Evolutionary conservation across 768 basidiomycete genomes (phyloP), one percentile per base, ranked within the genome.

Genomic region (Xerocomellus dryophilus): DNA sequence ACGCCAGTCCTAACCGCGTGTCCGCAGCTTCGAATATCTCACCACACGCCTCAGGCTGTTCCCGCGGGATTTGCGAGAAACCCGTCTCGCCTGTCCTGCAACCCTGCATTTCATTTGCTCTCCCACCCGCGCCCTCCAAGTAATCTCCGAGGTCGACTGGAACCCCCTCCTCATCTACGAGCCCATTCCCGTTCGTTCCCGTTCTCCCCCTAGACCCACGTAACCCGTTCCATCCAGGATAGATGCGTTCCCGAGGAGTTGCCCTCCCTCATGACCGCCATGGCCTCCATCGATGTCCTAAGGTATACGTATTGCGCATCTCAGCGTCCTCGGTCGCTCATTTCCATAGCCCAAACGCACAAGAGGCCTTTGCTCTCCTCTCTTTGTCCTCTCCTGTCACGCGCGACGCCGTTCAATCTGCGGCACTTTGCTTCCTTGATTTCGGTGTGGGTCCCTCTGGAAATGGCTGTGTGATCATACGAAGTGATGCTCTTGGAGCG

Each of bases 51-150:
- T 85, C 50, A 82, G 84, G 6, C 76, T 94, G 50, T 83, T 80
- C 12, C 92, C 92, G 20, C 73, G 71, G 49, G 90, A 96, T 69
- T 73, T 93, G 43, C 63, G 65, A 4, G 74, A 67, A 8, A 85
- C 85, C 5, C 74, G 65, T 48, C 73, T 92, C 7, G 78, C 68
- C 4, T 63, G 70, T 34, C 74, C 91, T 14, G 62, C 68, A 17
- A 77, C 76, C 18, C 63, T 96, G 40, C 93, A 97, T 69, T 93
- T 93, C 61, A 84, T 93, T 20, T 95, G 92, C 65, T 91, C 91
- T 4, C 92, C 93, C 0, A 66, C 74, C 2, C 80, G 93, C 40
- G 90, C 90, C 5, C 67, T 74, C 14, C 73, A 73, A 5, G 86
- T 95, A 53, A 73, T 90, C 57, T 76, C 79, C 34, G 86, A 94